Conservation (phyloP, 495 filamentous ascomycete species). For the Daldinia bambusicola region DNA sequence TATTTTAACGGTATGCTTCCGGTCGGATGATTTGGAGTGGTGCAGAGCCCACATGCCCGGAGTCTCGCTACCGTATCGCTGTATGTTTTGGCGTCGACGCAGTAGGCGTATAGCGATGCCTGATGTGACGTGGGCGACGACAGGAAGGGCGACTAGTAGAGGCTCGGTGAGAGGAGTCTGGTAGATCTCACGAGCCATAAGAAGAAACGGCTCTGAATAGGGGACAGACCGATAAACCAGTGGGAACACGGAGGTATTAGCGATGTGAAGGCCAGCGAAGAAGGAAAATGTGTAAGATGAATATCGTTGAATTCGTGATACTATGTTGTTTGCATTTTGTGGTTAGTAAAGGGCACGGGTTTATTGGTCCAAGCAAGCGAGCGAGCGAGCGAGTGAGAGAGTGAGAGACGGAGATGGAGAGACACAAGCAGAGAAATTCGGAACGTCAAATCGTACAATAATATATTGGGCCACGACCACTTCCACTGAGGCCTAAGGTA, state of each 20-base stretch:
- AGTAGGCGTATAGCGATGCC: slow-evolving; percentile 80
- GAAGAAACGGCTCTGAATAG: slow-evolving; percentile 70
- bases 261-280: slow-evolving; percentile 80
- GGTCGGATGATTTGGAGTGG: slow-evolving; percentile 29
- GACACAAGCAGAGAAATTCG: no score
- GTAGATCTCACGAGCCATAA: slow-evolving; percentile 78
- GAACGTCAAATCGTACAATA: slow-evolving; percentile 61
- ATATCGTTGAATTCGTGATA: slow-evolving; percentile 83
- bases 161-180: slow-evolving; percentile 77
- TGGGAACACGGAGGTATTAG: slow-evolving; percentile 81
- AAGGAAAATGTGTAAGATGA: slow-evolving; percentile 85
- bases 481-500: slow-evolving; percentile 66
- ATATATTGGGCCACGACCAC: slow-evolving; percentile 64
- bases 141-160: slow-evolving; percentile 68
- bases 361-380: slow-evolving; percentile 16
- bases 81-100: slow-evolving; percentile 71
- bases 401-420: neutral
- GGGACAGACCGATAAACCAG: slow-evolving; percentile 65
- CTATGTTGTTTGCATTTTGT: slow-evolving; percentile 69
- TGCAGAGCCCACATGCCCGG: slow-evolving; percentile 55
- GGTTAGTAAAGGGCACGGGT: slow-evolving; percentile 22
- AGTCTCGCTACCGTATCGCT: slow-evolving; percentile 70
- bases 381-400: neutral
- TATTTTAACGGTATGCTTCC: slow-evolving; percentile 53
- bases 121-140: slow-evolving; percentile 68